A percentile compares a stretch with the other conserved stretches of the same genome.
Conservation (phyloP, 1,139 yeast genomes). For the Maudiozyma humilis region DNA sequence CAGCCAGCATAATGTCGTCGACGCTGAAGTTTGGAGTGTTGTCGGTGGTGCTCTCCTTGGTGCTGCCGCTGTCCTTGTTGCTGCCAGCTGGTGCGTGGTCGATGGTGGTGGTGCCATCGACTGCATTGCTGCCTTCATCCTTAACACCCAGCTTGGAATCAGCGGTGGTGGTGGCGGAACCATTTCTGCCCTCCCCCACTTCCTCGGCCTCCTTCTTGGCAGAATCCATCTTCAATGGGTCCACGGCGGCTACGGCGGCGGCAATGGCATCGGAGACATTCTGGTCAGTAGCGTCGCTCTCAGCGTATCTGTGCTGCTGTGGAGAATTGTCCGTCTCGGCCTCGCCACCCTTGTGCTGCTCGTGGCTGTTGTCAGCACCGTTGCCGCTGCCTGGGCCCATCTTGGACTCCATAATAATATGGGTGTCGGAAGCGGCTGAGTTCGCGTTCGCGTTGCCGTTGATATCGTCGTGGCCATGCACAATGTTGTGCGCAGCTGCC, state of each 20-base stretch:
- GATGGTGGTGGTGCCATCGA: neutral
- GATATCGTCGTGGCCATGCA: neutral
- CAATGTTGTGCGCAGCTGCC: neutral
- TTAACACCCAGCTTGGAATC: slow-evolving; percentile 7
- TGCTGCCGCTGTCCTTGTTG: no score
- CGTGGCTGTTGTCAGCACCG: slow-evolving; percentile 1
- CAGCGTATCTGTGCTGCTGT: slow-evolving; percentile 7
- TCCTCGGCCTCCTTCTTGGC: neutral
- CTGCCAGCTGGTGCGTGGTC: no score
- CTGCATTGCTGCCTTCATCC: slow-evolving; percentile 5
- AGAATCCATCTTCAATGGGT: slow-evolving; percentile 4
- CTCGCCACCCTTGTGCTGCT: slow-evolving; percentile 1
- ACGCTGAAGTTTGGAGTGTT: neutral
- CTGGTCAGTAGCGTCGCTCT: slow-evolving; percentile 17
- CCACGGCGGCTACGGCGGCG: slow-evolving; percentile 19
- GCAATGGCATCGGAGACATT: slow-evolving; percentile 26
- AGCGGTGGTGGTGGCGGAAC: slow-evolving; percentile 5
- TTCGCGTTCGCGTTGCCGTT: neutral
- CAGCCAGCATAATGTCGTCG: slow-evolving; percentile 1
- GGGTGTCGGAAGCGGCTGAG: no score
- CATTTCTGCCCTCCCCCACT: neutral
- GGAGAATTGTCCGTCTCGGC: slow-evolving; percentile 6
- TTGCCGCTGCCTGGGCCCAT: slow-evolving; percentile 3
- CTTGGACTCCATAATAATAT: neutral
- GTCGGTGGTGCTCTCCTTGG: neutral